Percentiles rank a stretch among this genome's conserved stretches.
These are phyloP conservation scores for Triticum monococcum DNA, from an alignment of 176 grass and related monocot genomes.

Conservation along the genomic window DNA sequence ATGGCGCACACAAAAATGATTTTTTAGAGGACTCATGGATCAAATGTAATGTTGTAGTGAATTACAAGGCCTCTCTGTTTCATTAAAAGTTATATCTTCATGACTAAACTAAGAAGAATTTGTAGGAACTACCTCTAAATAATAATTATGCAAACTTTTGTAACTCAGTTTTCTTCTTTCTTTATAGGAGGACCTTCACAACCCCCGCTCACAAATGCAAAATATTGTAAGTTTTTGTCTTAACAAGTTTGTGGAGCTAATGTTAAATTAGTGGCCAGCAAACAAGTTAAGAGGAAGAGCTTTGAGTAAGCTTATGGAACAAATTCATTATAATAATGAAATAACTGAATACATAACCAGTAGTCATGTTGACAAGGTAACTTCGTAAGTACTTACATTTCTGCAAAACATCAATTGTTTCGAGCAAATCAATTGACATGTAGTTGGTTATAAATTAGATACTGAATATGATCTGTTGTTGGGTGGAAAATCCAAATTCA, in stretches of 20 bases:
- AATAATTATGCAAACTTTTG: no score
- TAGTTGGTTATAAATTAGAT: neutral
- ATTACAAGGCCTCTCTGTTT: no score
- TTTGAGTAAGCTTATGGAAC: neutral
- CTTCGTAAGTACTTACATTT: no score
- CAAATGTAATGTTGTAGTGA: no score
- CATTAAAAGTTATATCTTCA: no score
- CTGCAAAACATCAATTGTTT: no score
- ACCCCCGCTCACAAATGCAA: neutral
- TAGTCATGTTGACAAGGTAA: neutral
- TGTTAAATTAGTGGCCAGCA: neutral
- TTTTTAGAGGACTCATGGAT: no score
- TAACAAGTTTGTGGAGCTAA: neutral
- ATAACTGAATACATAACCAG: neutral
- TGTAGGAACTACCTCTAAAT: no score
- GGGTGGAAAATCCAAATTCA: neutral
- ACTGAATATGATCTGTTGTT: neutral
- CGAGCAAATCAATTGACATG: no score
- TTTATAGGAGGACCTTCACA: neutral
- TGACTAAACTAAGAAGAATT: no score
- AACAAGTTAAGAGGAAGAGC: neutral
- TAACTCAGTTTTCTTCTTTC: no score
- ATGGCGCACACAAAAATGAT: no score
- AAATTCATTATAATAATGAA: neutral
- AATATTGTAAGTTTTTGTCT: neutral